Conservation (phyloP, 2,329 filamentous ascomycete species). For the Diplocarpon mali region DNA sequence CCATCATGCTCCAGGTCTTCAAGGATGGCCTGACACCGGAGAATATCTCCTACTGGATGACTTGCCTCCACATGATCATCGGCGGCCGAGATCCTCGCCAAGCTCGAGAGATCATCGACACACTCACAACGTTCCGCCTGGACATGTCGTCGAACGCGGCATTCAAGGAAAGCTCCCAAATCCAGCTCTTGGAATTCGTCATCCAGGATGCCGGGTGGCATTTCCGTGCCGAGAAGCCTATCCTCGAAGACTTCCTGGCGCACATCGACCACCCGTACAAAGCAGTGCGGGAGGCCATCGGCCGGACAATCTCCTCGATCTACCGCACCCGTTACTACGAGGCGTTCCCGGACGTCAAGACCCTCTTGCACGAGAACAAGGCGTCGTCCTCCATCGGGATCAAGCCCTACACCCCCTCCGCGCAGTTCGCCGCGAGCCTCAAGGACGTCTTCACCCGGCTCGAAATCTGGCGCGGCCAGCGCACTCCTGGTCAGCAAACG, state of each 20-base stretch:
- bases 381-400: slow-evolving; percentile 70
- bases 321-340: slow-evolving; percentile 91
- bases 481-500: slow-evolving; percentile 78
- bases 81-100: slow-evolving; percentile 85
- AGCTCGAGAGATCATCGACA: slow-evolving; percentile 74
- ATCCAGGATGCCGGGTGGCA: slow-evolving; percentile 91
- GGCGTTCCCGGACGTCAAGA: slow-evolving; percentile 70
- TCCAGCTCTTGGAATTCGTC: slow-evolving; percentile 78
- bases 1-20: slow-evolving; percentile 76
- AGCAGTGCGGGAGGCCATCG: slow-evolving; percentile 89
- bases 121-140: slow-evolving; percentile 72
- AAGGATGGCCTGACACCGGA: slow-evolving; percentile 90
- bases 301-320: slow-evolving; percentile 75
- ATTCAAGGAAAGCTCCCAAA: slow-evolving; percentile 97
- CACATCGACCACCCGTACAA: slow-evolving; percentile 98
- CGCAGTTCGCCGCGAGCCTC: slow-evolving; percentile 64
- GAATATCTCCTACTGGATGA: slow-evolving; percentile 89
- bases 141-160: slow-evolving; percentile 94
- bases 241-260: slow-evolving; percentile 75
- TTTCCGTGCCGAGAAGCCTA: slow-evolving; percentile 80
- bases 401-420: slow-evolving; percentile 67
- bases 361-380: slow-evolving; percentile 70
- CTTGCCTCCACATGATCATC: slow-evolving; percentile 79
- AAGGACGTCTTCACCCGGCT: slow-evolving; percentile 66
- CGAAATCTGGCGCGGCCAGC: slow-evolving; percentile 78